Evolutionary conservation across 1,284 basidiomycete species (phyloP), one percentile per base, ranked within the genome.

Genomic region (Rhodotorula sp.): DNA sequence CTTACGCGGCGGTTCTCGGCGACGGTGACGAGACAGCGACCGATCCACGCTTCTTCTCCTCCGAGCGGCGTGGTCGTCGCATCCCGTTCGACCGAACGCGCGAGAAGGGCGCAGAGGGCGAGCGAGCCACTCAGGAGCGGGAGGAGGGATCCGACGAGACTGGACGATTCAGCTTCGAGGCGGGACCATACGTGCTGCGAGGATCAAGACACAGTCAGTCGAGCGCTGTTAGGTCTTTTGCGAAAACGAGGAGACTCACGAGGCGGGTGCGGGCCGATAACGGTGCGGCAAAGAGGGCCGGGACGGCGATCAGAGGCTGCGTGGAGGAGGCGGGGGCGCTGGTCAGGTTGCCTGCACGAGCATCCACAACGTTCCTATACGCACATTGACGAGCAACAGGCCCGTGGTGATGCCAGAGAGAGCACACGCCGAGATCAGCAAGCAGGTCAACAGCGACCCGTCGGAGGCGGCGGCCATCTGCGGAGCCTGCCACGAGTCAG

Each of bases 181-280:
- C 64, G 56, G 10, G 54, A 58, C 69, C 69, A 70, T 31, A 63
- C 43, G 58, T 66, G 60, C 69, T 70, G 69, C 5, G 15, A 5
- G n/a, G 8, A 26, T 21, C 49, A 26, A 18, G 16, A 51, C 14
- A 8, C 15, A 16, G 15, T n/a, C 23, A 26, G 20, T 26, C 3
- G 1, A 31, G 6, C 3, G 3, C 18, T 34, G n/a, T 12, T 43
- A 18, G 12, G 15, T n/a, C n/a, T 59, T n/a, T 26, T 26, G 8
- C 46, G 29, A 5, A 31, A 47, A 48, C 60, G 29, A 23, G 26
- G 21, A 26, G 34, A 20, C 60, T 21, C 5, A 62, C 60, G 31
- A 58, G 34, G 23, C 60, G 56, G 3, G 58, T 26, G 6, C 18
- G 69, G 47, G 14, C 43, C 49, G 34, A 47, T 51, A 23, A 48